These are phyloP conservation scores for Russula abietina DNA, from an alignment of 768 basidiomycete species.

Conservation along the genomic window DNA sequence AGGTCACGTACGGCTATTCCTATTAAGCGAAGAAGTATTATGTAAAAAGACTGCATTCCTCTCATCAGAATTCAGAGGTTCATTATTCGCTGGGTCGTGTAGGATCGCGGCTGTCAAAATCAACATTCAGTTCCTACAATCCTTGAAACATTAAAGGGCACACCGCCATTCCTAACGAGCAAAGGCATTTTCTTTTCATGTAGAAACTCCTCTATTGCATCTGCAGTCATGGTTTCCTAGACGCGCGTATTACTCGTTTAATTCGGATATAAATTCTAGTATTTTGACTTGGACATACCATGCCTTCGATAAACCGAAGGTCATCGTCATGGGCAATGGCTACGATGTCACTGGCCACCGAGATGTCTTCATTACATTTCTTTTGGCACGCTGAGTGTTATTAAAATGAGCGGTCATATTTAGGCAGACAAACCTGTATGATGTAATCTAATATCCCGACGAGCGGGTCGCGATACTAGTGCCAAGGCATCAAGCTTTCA, in stretches of 20 bases:
- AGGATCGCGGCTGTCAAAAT: too few relatives aligned
- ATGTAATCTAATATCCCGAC: slow-evolving; percentile 14
- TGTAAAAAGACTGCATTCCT: too few relatives aligned
- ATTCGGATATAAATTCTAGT: too few relatives aligned
- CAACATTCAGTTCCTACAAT: too few relatives aligned
- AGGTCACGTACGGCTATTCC: too few relatives aligned
- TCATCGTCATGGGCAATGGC: slow-evolving; percentile 19
- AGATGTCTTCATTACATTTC: not conserved
- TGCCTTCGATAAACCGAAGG: slow-evolving; percentile 1
- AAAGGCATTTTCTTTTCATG: not conserved
- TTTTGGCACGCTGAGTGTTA: not conserved
- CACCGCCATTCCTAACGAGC: slow-evolving; percentile 7
- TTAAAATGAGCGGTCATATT: not conserved
- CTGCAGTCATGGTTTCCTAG: slow-evolving; percentile 8
- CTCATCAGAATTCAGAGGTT: too few relatives aligned
- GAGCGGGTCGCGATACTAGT: slow-evolving; percentile 12
- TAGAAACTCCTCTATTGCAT: slow-evolving; percentile 2
- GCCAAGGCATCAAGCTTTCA: not conserved
- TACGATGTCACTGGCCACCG: not conserved
- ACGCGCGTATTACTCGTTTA: not conserved
- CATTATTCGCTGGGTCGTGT: too few relatives aligned
- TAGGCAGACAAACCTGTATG: not conserved
- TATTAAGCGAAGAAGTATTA: too few relatives aligned
- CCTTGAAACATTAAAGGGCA: not conserved
- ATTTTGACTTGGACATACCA: slow-evolving; percentile 2